These are phyloP conservation scores for Sclerotinia subarctica DNA, from an alignment of 2,329 filamentous ascomycete species.

Conservation along the genomic window DNA sequence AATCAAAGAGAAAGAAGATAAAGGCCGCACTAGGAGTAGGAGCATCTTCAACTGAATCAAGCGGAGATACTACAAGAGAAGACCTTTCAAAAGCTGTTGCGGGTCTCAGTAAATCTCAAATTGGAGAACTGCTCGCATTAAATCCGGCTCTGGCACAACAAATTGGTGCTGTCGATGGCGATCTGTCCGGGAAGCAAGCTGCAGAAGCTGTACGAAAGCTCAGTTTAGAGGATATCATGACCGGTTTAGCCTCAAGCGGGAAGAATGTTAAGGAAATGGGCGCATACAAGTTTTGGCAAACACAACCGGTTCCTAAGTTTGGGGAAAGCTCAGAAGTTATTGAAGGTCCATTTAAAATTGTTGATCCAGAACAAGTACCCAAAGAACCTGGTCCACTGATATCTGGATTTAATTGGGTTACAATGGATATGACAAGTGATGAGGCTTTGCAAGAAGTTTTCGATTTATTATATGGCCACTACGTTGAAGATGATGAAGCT, in stretches of 20 bases:
- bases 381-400: slow-evolving; percentile 73
- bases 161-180: slow-evolving; percentile 41
- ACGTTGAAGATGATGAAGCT: slow-evolving; percentile 94
- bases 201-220: slow-evolving; percentile 58
- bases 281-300: slow-evolving; percentile 98
- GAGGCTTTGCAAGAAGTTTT: slow-evolving; percentile 84
- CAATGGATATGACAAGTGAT: slow-evolving; percentile 77
- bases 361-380: slow-evolving; percentile 73
- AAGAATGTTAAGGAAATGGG: slow-evolving; percentile 97
- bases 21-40: slow-evolving; percentile 41
- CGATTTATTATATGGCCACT: slow-evolving; percentile 86
- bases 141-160: slow-evolving; percentile 70
- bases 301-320: slow-evolving; percentile 90
- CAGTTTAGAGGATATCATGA: slow-evolving; percentile 69
- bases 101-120: slow-evolving; percentile 54
- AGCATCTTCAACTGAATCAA: slow-evolving; percentile 29
- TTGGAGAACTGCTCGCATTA: slow-evolving; percentile 65
- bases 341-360: slow-evolving; percentile 75
- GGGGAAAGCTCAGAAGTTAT: slow-evolving; percentile 55
- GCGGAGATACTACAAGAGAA: slow-evolving; percentile 44
- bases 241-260: slow-evolving; percentile 69
- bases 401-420: slow-evolving; percentile 90
- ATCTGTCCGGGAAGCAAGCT: slow-evolving; percentile 41
- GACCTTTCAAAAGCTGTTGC: slow-evolving; percentile 45
- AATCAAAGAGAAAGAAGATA: slow-evolving; percentile 63